phyloP scores from a whole-genome alignment of 108 stramenopile species.

The Phaeodactylum tricornutum region DNA sequence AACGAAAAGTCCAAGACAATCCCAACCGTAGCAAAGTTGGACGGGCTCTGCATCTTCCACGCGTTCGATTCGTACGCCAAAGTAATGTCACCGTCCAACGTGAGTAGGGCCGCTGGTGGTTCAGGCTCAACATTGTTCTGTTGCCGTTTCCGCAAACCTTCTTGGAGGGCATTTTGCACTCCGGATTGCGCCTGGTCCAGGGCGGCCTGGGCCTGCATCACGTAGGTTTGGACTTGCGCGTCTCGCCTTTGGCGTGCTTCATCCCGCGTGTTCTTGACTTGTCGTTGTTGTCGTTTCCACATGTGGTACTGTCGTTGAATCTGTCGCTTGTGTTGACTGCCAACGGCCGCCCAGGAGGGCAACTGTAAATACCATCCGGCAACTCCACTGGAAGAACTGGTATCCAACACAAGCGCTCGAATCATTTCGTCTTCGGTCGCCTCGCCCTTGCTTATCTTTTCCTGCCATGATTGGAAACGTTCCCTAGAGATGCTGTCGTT shows the following conservation, averaged over 20 bases:
- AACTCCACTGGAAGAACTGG: slow-evolving; percentile 71
- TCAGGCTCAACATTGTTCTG: slow-evolving; percentile 14
- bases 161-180: slow-evolving; percentile 45
- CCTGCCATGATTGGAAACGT: slow-evolving; percentile 71
- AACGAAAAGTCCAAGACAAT: slow-evolving; percentile 25
- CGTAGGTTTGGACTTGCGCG: slow-evolving; percentile 47
- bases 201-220: slow-evolving; percentile 28
- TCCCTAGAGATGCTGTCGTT: slow-evolving; percentile 92
- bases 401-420: slow-evolving; percentile 25
- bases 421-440: slow-evolving; percentile 11
- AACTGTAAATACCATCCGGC: slow-evolving; percentile 90
- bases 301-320: slow-evolving; percentile 52
- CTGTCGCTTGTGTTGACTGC: slow-evolving; percentile 48
- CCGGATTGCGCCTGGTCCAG: slow-evolving; percentile 15
- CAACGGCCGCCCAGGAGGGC: slow-evolving; percentile 78
- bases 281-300: slow-evolving; percentile 28
- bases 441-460: slow-evolving; percentile 29
- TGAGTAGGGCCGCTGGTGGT: slow-evolving; percentile 37
- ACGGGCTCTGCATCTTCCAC: slow-evolving; percentile 61
- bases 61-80: slow-evolving; percentile 19
- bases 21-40: slow-evolving; percentile 72
- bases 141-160: slow-evolving; percentile 26
- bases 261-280: slow-evolving; percentile 28
- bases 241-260: slow-evolving; percentile 33
- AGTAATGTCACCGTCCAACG: slow-evolving; percentile 55